A percentile compares a stretch with the other conserved stretches of the same genome.
Conservation (phyloP, 2,329 filamentous ascomycete species). For the Teratosphaeria pseudoeucalypti region DNA sequence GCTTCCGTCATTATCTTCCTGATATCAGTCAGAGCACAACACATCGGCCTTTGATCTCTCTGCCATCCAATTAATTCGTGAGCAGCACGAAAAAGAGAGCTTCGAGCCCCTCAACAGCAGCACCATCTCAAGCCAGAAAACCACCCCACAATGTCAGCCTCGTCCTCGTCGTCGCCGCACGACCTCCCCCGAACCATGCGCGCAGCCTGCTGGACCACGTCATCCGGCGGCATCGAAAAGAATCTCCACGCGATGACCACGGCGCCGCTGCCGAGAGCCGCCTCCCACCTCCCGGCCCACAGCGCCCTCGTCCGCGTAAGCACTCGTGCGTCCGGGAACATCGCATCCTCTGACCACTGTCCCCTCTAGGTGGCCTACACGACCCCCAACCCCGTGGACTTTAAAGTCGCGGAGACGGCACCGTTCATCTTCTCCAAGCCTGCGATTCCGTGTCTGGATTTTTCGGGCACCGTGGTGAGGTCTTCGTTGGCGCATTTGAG, state of each 20-base stretch:
- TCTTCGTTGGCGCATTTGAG: conserved; percentile 20
- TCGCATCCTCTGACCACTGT: neutral
- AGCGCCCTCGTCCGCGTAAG: conserved; percentile 29
- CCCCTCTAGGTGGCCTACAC: conserved; percentile 30
- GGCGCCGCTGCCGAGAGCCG: conserved; percentile 16
- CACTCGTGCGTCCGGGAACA: neutral
- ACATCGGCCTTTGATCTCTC: too few relatives aligned
- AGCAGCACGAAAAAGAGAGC: too few relatives aligned
- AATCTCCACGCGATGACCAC: conserved; percentile 22
- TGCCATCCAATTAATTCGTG: too few relatives aligned
- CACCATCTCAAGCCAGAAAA: too few relatives aligned
- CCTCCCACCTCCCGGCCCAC: conserved; percentile 13
- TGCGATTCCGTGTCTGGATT: conserved; percentile 34
- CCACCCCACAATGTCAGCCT: too few relatives aligned
- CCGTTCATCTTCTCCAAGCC: conserved; percentile 6
- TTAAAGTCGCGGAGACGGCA: conserved; percentile 36
- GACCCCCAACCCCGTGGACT: conserved; percentile 41
- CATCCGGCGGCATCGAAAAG: conserved; percentile 23
- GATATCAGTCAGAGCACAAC: too few relatives aligned
- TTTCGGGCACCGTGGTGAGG: conserved; percentile 40
- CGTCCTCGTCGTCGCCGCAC: too few relatives aligned
- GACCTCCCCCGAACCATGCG: conserved; percentile 19
- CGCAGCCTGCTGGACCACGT: conserved; percentile 18
- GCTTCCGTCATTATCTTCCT: too few relatives aligned
- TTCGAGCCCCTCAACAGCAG: too few relatives aligned